phyloP scores from a whole-genome alignment of 192 early-diverging fungal genomes.

The Coemansia sp. region DNA sequence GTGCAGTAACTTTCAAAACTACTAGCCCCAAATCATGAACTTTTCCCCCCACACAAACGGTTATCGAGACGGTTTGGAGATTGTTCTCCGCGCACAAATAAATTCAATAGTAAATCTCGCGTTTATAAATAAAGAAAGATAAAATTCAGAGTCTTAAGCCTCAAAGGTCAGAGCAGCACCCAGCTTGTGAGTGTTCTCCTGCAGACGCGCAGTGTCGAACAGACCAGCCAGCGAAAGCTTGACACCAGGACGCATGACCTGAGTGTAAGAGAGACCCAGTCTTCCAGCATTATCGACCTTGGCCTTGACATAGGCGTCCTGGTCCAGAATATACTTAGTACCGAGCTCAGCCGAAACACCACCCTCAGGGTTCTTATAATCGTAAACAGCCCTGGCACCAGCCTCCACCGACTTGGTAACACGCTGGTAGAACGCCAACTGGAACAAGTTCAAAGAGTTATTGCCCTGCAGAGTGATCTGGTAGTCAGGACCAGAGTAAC shows the following conservation, averaged over 20 bases:
- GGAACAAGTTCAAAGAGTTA: conserved; percentile 87
- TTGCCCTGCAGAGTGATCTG: conserved; percentile 85
- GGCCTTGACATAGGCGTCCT: conserved; percentile 88
- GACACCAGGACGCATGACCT: conserved; percentile 89
- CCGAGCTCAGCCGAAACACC: conserved; percentile 87
- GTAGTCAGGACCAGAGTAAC: conserved; percentile 89
- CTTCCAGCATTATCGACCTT: conserved; percentile 84
- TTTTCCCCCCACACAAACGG: not conserved
- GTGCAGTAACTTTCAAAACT: not conserved
- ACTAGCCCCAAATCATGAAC: not conserved
- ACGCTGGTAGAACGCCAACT: conserved; percentile 97
- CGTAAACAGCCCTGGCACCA: conserved; percentile 92
- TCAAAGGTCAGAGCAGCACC: conserved; percentile 91
- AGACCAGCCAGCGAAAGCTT: conserved; percentile 92
- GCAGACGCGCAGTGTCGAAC: conserved; percentile 92
- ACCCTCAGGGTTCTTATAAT: conserved; percentile 76
- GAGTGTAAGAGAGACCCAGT: conserved; percentile 93
- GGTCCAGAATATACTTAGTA: conserved; percentile 92
- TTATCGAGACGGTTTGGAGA: not conserved
- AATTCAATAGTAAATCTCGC: not conserved
- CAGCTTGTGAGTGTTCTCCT: conserved; percentile 95
- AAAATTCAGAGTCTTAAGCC: conserved; percentile 62
- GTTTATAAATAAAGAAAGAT: not conserved
- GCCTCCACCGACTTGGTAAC: conserved; percentile 91
- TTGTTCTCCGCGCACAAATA: not conserved